Evolutionary conservation across 2,329 filamentous ascomycete species (phyloP).

Genomic region (Microascus cirrosus): DNA sequence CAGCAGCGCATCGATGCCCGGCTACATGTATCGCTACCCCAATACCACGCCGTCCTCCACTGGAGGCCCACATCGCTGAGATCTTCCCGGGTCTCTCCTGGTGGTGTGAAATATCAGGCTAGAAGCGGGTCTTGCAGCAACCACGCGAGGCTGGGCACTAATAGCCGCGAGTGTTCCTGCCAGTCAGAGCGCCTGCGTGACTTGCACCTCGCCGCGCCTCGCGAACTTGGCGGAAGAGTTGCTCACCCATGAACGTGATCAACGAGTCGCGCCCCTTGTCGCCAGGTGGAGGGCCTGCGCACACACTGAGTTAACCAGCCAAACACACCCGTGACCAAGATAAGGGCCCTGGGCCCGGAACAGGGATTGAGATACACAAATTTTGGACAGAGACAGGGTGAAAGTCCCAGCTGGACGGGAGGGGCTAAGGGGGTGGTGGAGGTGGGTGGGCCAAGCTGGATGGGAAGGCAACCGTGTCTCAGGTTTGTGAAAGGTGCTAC

Average conservation of each 20-base stretch:
- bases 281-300: not conserved
- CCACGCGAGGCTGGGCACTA: not conserved
- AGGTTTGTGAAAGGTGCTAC: not conserved
- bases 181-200: not conserved
- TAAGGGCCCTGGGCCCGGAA: not conserved
- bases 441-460: not conserved
- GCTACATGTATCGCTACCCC: slow-evolving; percentile 5
- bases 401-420: not conserved
- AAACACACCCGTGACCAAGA: slow-evolving; percentile 1
- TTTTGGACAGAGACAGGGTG: not conserved
- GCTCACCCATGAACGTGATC: no score
- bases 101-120: not conserved
- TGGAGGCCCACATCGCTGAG: not conserved
- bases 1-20: not conserved
- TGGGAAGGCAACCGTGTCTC: not conserved
- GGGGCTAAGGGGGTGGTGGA: not conserved
- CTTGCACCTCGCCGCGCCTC: not conserved
- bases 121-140: not conserved
- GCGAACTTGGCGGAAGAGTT: not conserved
- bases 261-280: no score
- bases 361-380: slow-evolving; percentile 2
- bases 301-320: not conserved
- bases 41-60: not conserved
- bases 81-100: not conserved
- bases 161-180: not conserved